Conservation (phyloP, 306 rosid species). For the Acacia melanoxylon region DNA sequence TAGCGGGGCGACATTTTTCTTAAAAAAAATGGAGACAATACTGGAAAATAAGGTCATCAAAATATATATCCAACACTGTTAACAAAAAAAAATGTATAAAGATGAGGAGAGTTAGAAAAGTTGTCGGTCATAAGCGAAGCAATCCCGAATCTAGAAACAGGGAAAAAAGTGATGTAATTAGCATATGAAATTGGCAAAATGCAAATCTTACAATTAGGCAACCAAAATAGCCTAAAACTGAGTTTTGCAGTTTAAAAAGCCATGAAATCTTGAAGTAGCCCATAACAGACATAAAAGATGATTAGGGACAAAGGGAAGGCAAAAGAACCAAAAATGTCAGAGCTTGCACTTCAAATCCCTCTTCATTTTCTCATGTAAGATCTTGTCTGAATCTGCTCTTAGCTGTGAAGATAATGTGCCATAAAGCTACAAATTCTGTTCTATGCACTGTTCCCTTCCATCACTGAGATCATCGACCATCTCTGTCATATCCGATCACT, state of each 20-base stretch:
- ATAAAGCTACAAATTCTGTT: constrained; percentile 61
- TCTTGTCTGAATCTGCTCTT: constrained; percentile 54
- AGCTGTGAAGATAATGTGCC: constrained; percentile 56
- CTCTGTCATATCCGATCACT: constrained; percentile 63
- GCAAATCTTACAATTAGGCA: constrained; percentile 27
- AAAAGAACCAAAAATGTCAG: constrained; percentile 64
- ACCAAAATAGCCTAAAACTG: constrained; percentile 43
- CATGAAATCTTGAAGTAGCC: constrained; percentile 48
- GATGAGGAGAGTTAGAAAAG: constrained; percentile 17
- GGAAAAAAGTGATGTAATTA: constrained; percentile 30
- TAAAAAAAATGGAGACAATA: neutral
- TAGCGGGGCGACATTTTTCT: neutral
- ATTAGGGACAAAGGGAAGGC: constrained; percentile 42
- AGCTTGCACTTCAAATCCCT: constrained; percentile 59
- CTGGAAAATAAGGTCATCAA: neutral
- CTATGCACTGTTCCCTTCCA: constrained; percentile 59
- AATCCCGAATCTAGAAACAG: constrained; percentile 18
- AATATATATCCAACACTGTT: neutral
- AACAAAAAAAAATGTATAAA: constrained; percentile 17
- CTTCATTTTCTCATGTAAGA: constrained; percentile 59
- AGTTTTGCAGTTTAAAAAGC: constrained; percentile 41
- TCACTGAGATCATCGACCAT: constrained; percentile 60
- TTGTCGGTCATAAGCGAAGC: constrained; percentile 27
- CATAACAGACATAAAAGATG: constrained; percentile 43
- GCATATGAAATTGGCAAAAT: constrained; percentile 29